Base-by-base conservation (phyloP, 1,139 yeast species). In the Yamadazyma triangularis region DNA sequence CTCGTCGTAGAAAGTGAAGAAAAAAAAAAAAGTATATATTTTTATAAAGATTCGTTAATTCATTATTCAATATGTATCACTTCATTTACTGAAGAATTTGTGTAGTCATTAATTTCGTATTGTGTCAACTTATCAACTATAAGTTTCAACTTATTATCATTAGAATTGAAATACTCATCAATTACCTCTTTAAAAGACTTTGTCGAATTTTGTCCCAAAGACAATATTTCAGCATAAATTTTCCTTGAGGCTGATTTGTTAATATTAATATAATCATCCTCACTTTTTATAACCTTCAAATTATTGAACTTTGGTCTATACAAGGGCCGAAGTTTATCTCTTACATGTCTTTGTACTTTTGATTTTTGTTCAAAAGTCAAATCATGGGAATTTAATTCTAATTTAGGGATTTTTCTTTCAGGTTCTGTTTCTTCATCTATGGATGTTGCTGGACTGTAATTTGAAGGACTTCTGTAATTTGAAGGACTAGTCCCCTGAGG, bases 281-380 rank as follows among this genome's bases (percentile, higher is more conserved):
- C 71, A 8, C 54, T 40, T 9, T 36, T 34, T 15, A 44, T 42
- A 10, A 54, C 19, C 19, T 22, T 27, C 3, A 18, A 18, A 18
- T 15, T 30, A 10, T 25, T 29, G 16, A 16, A 15, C 4, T 61
- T 58, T 2, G 60, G 53, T 15, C 58, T 55, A 44, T 74, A 77
- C 18, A 70, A 51, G 1, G 77, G 76, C 26, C 77, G 56, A 21
- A 80, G 50, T 12, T 56, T 62, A 19, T 60, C 58, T 23, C 86
- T 56, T 6, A 80, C 79, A 35, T 73, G 64, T 15, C 50, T 58
- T 44, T 79, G 86, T 13, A 79, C 67, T 33, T 50, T 55, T 6
- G 53, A 51, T 42, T 79, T 79, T 36, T 71, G 73, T 21, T 62
- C 69, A 13, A 64, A 54, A 0, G 68, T 48, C 18, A 73, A 49